Evolutionary conservation across 148 eudicot species (phyloP), one percentile per base, ranked within the genome.

Genomic region (Limonium bicolor): DNA sequence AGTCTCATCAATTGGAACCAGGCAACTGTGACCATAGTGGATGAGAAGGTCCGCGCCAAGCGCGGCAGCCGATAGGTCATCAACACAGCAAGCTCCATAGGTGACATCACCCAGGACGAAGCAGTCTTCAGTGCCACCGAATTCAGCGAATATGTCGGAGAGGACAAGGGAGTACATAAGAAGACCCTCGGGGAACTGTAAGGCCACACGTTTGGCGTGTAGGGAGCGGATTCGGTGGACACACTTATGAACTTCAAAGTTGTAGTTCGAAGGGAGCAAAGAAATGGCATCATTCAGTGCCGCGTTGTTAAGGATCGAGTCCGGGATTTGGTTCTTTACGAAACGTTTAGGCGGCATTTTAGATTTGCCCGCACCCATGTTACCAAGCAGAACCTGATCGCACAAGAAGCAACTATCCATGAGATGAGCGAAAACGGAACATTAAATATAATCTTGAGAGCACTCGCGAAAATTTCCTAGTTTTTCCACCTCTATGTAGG

Each of bases 311-410:
- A 73, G 74, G 61, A 86, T 74, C 34, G 92, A 60, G 28, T 51
- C 33, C 0, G 95, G 95, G 69, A 85, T 77, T 67, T 77, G 90
- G 69, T 71, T 73, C 21, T 63, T 62, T 4, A 85, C 54, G 73
- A 85, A 85, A n/a, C 95, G 85, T 46, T 80, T 85, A 5, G 90
- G 82, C 23, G 27, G 64, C n/a, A n/a, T n/a, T n/a, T n/a, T 86
- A 1, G 94, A 86, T 73, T 86, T 86, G 6, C 96, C 96, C 15
- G 96, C 78, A 60, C 96, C 96, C 96, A 86, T 82, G 17, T 86
- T 94, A n/a, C 96, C 96, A 4, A 86, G 70, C 58, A 86, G 69
- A 19, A 86, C 96, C 96, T 86, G 50, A 60, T 24, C n/a, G n/a
- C n/a, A n/a, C n/a, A n/a, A n/a, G n/a, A n/a, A n/a, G n/a, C n/a